Percentiles rank a stretch among this genome's conserved stretches.
phyloP scores from a whole-genome alignment of 208 protist genomes.

The Polymyxa betae region DNA sequence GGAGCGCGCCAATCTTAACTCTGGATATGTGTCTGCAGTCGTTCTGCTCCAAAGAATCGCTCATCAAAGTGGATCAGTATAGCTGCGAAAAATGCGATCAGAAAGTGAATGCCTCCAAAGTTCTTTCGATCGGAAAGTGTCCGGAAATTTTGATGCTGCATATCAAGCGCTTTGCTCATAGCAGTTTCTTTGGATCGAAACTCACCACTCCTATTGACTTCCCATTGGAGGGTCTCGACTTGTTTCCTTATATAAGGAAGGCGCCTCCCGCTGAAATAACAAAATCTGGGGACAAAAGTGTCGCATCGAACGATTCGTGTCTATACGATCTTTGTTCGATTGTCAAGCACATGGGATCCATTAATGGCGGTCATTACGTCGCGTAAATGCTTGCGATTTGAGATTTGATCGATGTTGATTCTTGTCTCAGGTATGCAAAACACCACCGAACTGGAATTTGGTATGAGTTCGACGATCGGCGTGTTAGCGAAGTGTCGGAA shows the following conservation, averaged over 20 bases:
- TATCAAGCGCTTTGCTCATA: conserved; percentile 43
- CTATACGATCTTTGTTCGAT: background rate
- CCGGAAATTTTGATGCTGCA: conserved; percentile 35
- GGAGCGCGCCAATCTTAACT: background rate
- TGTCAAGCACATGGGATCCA: conserved; percentile 28
- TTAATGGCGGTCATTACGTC: conserved; percentile 27
- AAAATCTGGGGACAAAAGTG: background rate
- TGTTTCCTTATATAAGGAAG: conserved; percentile 24
- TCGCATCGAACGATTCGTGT: background rate
- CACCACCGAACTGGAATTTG: background rate
- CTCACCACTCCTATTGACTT: conserved; percentile 17
- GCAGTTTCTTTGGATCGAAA: background rate
- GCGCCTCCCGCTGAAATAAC: background rate
- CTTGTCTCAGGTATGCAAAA: conserved; percentile 1
- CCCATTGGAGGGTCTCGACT: conserved; percentile 11
- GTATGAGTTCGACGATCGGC: conserved; percentile 48
- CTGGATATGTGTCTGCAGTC: conserved; percentile 7
- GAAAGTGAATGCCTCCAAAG: conserved; percentile 27
- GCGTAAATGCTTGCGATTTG: background rate
- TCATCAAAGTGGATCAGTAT: conserved; percentile 28
- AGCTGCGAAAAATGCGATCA: conserved; percentile 37
- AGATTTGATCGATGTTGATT: background rate
- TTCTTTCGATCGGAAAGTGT: conserved; percentile 22
- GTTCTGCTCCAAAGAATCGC: conserved; percentile 20
- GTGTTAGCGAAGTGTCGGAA: background rate